Evolutionary conservation across 148 eudicot genomes (phyloP), one percentile per base, ranked within the genome.

Genomic region (Vaccinium darrowii): DNA sequence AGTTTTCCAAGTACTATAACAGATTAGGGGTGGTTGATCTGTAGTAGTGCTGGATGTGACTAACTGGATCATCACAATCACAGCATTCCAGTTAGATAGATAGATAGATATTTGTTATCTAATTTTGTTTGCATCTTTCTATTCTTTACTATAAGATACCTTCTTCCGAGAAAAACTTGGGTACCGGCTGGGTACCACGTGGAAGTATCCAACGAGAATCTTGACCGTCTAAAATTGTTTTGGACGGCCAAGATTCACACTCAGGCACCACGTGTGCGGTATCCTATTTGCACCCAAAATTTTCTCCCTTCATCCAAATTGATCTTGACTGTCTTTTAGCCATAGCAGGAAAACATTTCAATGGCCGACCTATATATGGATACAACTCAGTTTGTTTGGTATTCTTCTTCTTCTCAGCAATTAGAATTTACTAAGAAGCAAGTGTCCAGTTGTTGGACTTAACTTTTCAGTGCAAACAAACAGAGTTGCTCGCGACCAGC

Each of bases 21-120:
- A 69, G 78, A 27, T 63, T 10, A 47, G 58, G 13, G 36, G 52
- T n/a, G 53, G 76, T 23, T 51, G 73, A 67, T 67, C 25, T 23
- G 71, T 65, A 2, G 71, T 25, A 25, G 73, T 25, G 33, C 15
- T 67, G 73, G 69, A 67, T 23, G 33, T 67, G 73, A 67, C 73
- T 21, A 62, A 62, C 25, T 62, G 67, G 76, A 81, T 82, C 86
- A 73, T 33, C 76, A 86, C 65, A 80, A 65, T 83, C 85, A 77
- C 84, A 74, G 82, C 82, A 86, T 80, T 36, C 82, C 84, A 78
- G 54, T 76, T 19, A 15, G 14, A 73, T 27, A 58, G 43, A 76
- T 30, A 76, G 14, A 16, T 56, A 56, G 58, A 33, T 33, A 33
- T 33, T 33, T 33, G 36, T 33, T 33, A 33, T 33, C 36, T 33